Evolutionary conservation across 495 filamentous ascomycete species (phyloP).

Genomic region (Neurospora sublineolata): DNA sequence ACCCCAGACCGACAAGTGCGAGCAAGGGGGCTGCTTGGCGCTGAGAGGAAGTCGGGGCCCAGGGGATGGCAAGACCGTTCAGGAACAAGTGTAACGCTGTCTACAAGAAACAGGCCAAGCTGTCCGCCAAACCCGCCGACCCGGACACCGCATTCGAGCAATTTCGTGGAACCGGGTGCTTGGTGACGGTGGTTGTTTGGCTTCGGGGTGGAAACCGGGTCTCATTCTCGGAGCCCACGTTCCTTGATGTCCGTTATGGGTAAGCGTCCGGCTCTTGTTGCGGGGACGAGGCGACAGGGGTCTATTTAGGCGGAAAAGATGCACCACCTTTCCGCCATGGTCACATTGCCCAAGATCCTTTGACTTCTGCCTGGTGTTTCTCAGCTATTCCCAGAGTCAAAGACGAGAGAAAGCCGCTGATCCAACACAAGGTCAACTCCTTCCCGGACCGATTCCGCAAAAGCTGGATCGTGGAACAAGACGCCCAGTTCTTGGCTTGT

Average conservation of each 20-base stretch:
- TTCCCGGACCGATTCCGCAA: conserved; percentile 32
- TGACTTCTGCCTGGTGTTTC: not conserved
- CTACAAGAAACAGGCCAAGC: conserved; percentile 8
- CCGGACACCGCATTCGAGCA: conserved; percentile 9
- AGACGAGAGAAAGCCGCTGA: conserved; percentile 29
- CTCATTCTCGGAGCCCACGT: conserved; percentile 20
- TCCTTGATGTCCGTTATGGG: conserved; percentile 21
- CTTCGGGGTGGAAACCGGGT: conserved; percentile 14
- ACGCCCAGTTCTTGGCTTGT: conserved; percentile 70
- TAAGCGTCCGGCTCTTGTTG: conserved; percentile 16
- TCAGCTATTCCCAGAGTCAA: conserved; percentile 15
- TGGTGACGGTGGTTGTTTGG: not conserved
- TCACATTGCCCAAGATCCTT: conserved; percentile 9
- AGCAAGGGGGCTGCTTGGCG: not conserved
- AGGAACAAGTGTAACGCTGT: conserved; percentile 7
- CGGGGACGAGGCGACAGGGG: conserved; percentile 15
- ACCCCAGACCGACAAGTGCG: not conserved
- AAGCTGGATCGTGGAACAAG: conserved; percentile 39
- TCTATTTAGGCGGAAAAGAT: conserved; percentile 12
- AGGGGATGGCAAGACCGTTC: conserved; percentile 1
- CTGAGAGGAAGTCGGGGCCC: not conserved
- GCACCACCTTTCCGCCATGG: conserved; percentile 17
- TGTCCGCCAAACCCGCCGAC: conserved; percentile 15
- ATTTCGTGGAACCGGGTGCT: conserved; percentile 15
- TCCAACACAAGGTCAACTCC: conserved; percentile 32